Evolutionary conservation across 108 stramenopile genomes (phyloP).

Genomic region (Seminavis robusta): DNA sequence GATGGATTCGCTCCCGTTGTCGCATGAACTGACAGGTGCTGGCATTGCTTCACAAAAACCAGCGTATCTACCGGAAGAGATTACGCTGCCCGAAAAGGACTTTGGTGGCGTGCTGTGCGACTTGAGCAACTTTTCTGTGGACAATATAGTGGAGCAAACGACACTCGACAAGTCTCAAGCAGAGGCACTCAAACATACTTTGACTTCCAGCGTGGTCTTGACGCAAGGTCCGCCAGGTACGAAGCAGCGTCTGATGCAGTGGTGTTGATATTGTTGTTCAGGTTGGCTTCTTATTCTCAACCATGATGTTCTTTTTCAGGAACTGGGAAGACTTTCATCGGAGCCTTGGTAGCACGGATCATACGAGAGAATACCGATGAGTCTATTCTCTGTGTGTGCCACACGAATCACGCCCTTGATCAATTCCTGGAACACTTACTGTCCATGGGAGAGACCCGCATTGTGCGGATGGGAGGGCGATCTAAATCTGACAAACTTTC

Average conservation of each 20-base stretch:
- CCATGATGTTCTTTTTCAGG: not conserved
- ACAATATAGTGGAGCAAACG: constrained; percentile 14
- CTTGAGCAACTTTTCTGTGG: constrained; percentile 1
- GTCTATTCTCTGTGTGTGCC: constrained; percentile 57
- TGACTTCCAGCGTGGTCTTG: constrained; percentile 35
- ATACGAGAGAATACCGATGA: constrained; percentile 43
- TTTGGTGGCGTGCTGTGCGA: constrained; percentile 8
- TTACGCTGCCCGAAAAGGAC: constrained; percentile 11
- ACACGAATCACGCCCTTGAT: constrained; percentile 84
- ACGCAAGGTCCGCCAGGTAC: constrained; percentile 55
- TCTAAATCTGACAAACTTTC: constrained; percentile 44
- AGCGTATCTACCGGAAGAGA: constrained; percentile 12
- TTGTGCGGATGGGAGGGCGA: constrained; percentile 69
- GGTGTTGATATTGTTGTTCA: not conserved
- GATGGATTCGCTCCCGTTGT: constrained; percentile 29
- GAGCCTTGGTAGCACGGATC: constrained; percentile 37
- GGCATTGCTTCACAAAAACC: constrained; percentile 6
- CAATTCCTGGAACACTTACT: constrained; percentile 68
- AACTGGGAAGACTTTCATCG: constrained; percentile 45
- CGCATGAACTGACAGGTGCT: constrained; percentile 17
- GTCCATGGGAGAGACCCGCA: constrained; percentile 33
- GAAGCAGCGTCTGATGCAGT: constrained; percentile 2
- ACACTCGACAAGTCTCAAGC: constrained; percentile 38
- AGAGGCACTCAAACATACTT: constrained; percentile 22
- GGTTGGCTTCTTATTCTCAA: not conserved